Conservation (phyloP, 2,329 filamentous ascomycete species). For the Paraphaeosphaeria minitans region DNA sequence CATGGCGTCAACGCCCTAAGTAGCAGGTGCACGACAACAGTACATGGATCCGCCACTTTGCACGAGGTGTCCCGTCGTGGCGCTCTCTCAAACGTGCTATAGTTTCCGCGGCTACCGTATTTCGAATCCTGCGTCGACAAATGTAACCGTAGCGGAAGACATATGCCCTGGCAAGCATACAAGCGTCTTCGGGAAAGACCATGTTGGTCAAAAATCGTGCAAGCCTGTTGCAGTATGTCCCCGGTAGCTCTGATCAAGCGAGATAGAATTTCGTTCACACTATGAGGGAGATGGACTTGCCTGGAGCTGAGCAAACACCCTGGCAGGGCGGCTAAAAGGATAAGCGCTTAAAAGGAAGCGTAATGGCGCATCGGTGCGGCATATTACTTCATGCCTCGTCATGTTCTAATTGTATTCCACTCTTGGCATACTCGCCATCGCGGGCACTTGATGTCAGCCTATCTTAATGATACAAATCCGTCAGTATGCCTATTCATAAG, state of each 20-base stretch:
- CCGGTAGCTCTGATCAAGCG: not conserved
- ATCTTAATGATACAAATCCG: not conserved
- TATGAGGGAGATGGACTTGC: not conserved
- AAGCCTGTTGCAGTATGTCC: not conserved
- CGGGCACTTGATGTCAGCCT: constrained; percentile 53
- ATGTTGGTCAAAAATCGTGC: too few species aligned
- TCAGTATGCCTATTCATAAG: too few species aligned
- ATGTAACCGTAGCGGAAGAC: too few species aligned
- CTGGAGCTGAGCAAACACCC: not conserved
- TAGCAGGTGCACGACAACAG: too few species aligned
- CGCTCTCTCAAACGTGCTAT: too few species aligned
- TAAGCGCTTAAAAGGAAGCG: not conserved
- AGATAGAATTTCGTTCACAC: not conserved
- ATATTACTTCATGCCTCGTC: not conserved
- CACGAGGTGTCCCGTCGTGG: too few species aligned
- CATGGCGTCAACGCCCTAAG: too few species aligned
- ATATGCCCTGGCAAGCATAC: too few species aligned
- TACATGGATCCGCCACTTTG: too few species aligned
- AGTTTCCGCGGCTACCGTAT: too few species aligned
- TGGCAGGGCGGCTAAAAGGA: not conserved
- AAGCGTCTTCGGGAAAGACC: too few species aligned
- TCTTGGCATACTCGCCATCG: constrained; percentile 76
- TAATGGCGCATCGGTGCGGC: not conserved
- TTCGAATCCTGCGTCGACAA: too few species aligned
- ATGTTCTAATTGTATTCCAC: constrained; percentile 72